Evolutionary conservation across 2,329 filamentous ascomycete species (phyloP).

Genomic region (Fusarium pseudonygamai): DNA sequence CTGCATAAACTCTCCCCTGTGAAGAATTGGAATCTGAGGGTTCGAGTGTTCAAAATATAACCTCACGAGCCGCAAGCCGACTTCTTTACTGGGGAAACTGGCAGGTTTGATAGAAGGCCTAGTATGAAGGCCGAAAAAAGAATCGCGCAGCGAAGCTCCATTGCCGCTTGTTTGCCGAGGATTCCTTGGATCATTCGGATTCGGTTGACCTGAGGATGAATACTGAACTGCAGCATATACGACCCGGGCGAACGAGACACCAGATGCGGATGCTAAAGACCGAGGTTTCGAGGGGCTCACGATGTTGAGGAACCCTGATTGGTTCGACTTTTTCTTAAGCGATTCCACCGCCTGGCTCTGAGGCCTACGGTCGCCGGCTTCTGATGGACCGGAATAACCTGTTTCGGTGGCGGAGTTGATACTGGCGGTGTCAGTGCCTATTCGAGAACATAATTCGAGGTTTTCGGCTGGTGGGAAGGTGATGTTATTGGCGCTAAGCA

Average conservation of each 20-base stretch:
- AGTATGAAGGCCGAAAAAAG: constrained; percentile 95
- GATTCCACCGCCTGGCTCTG: constrained; percentile 46
- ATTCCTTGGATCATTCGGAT: constrained; percentile 38
- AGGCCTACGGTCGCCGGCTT: constrained; percentile 43
- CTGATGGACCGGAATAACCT: constrained; percentile 48
- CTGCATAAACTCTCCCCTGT: constrained; percentile 88
- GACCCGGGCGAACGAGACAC: constrained; percentile 92
- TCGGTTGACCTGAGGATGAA: constrained; percentile 70
- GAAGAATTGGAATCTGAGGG: constrained; percentile 92
- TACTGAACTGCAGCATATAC: constrained; percentile 93
- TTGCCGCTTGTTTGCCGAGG: constrained; percentile 44
- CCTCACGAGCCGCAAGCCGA: constrained; percentile 77
- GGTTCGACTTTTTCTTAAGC: constrained; percentile 50
- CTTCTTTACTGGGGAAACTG: constrained; percentile 79
- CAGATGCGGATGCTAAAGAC: constrained; percentile 85
- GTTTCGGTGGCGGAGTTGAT: constrained; percentile 47
- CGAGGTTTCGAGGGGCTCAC: constrained; percentile 81
- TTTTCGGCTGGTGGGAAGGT: constrained; percentile 75
- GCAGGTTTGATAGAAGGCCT: constrained; percentile 88
- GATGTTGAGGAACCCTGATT: constrained; percentile 72
- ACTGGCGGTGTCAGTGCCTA: constrained; percentile 50
- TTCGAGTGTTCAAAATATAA: constrained; percentile 97
- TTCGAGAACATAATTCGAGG: constrained; percentile 71
- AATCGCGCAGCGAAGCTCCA: constrained; percentile 89
- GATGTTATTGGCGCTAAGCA: constrained; percentile 76